Percentiles rank a stretch among this genome's conserved stretches.
Conservation (phyloP, 768 basidiomycete species). For the Ramaria rubella region DNA sequence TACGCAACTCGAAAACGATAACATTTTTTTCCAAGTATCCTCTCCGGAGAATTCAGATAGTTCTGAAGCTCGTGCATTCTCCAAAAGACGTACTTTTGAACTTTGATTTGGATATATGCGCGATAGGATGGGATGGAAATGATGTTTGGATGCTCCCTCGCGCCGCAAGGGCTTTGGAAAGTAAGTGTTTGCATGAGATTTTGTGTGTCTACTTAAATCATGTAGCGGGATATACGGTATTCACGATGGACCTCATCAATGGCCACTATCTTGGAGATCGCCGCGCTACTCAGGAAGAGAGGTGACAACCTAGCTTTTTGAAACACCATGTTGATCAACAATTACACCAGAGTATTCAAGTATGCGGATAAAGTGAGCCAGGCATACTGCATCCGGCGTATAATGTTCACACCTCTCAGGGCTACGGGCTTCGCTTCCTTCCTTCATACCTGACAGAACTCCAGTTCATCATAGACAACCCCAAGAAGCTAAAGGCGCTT, state of each 20-base stretch:
- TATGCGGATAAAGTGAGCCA: constrained; percentile 12
- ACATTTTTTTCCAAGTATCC: constrained; percentile 12
- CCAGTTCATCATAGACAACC: neutral
- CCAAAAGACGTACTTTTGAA: constrained; percentile 14
- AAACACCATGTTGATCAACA: neutral
- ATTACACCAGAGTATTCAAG: constrained; percentile 12
- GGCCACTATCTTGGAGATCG: constrained; percentile 14
- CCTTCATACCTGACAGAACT: constrained; percentile 10
- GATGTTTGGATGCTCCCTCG: constrained; percentile 14
- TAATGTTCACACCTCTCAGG: neutral
- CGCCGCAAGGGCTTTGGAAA: constrained; percentile 12
- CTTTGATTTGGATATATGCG: constrained; percentile 15
- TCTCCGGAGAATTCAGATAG: constrained; percentile 8
- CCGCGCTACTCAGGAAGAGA: constrained; percentile 11
- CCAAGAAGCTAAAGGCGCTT: neutral
- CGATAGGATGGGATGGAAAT: constrained; percentile 10
- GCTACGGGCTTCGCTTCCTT: constrained; percentile 14
- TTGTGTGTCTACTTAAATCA: neutral
- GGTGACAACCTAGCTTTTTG: neutral
- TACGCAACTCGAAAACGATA: constrained; percentile 13
- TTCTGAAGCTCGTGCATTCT: constrained; percentile 8
- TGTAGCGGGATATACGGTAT: constrained; percentile 12
- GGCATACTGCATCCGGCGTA: neutral
- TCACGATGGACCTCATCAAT: constrained; percentile 13
- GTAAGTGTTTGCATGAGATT: neutral